A percentile compares a stretch with the other conserved stretches of the same genome.
These are phyloP conservation scores for Pestalotiopsis sp. DNA, from an alignment of 2,329 filamentous ascomycete genomes.

Conservation along the genomic window DNA sequence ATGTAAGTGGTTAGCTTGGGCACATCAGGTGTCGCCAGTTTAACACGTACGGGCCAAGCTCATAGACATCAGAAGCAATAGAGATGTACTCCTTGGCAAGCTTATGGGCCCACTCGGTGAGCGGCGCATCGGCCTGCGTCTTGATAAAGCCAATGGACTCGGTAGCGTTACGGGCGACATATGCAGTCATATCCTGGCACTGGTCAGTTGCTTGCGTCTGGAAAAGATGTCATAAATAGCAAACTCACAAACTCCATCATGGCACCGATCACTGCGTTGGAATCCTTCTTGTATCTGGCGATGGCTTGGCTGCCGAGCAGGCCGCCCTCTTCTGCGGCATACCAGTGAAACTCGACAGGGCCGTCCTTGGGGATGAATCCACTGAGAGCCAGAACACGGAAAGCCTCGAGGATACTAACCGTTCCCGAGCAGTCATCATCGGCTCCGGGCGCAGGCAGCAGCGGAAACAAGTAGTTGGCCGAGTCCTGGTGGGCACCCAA, in stretches of 20 bases:
- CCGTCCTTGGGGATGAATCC: constrained; percentile 35
- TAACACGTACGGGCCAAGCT: constrained; percentile 28
- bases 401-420: constrained; percentile 73
- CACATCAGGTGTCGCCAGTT: neutral
- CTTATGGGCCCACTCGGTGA: constrained; percentile 37
- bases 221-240: neutral
- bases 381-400: constrained; percentile 63
- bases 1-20: neutral
- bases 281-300: constrained; percentile 67
- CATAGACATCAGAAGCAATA: constrained; percentile 36
- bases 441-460: constrained; percentile 71
- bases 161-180: constrained; percentile 37
- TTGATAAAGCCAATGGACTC: constrained; percentile 42
- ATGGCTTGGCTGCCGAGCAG: constrained; percentile 68
- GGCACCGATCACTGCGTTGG: constrained; percentile 65
- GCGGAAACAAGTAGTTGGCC: constrained; percentile 71
- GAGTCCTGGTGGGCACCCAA: constrained; percentile 75
- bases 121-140: constrained; percentile 36
- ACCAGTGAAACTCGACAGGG: constrained; percentile 67
- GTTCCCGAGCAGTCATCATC: constrained; percentile 76
- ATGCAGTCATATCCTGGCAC: constrained; percentile 41
- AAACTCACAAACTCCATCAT: constrained; percentile 63
- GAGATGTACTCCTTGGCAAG: constrained; percentile 39
- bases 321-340: constrained; percentile 19
- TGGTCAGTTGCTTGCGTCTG: neutral